Evolutionary conservation across 805 yeast genomes (phyloP), one percentile per base, ranked within the genome.

Genomic region (Kuraishia floccosa): DNA sequence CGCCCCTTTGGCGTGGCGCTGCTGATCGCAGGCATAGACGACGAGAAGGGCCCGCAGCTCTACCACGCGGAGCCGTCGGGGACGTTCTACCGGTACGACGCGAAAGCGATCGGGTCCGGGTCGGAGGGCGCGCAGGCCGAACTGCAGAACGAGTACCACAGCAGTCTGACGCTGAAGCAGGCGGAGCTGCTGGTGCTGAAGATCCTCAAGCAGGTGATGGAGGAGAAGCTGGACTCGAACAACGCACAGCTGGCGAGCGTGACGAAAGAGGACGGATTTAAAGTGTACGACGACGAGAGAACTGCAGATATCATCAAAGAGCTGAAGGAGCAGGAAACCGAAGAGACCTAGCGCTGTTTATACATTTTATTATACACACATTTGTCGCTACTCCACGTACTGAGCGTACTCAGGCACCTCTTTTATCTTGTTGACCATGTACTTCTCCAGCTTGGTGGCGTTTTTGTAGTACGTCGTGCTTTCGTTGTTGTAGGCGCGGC

Each of bases 51-150:
- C 1, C 95, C 96, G 28, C 98, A 91, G 56, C 69, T 91, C 44
- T 83, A 83, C 54, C 96, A 91, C 54, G 95, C 97, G n/a, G 99
- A 91, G 59, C 98, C 99, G 24, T 83, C 95, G 10, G 99, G 99
- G 36, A 91, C 99, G 2, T 91, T 86, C 47, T 93, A 91, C 61
- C 75, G 91, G 58, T 91, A 91, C 53, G 96, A 91, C 49, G 99
- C 98, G 18, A 93, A 91, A 60, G 98, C 98, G 9, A 91, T 93
- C 47, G 99, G 99, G 10, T 83, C 96, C 2, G 99, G 99, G 14
- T 82, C 94, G 11, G 99, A 91, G 59, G 98, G 98, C 40, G 99
- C 99, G 2, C 98, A 93, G 59, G 80, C 96, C 2, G 99, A 91
- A 56, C 67, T 91, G 50, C 96, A 87, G 56, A 89, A 87, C 49